Percentiles rank a stretch among this genome's conserved stretches.
phyloP scores from a whole-genome alignment of 371 early-diverging fungal species.

The Dinochytrium kinnereticum region DNA sequence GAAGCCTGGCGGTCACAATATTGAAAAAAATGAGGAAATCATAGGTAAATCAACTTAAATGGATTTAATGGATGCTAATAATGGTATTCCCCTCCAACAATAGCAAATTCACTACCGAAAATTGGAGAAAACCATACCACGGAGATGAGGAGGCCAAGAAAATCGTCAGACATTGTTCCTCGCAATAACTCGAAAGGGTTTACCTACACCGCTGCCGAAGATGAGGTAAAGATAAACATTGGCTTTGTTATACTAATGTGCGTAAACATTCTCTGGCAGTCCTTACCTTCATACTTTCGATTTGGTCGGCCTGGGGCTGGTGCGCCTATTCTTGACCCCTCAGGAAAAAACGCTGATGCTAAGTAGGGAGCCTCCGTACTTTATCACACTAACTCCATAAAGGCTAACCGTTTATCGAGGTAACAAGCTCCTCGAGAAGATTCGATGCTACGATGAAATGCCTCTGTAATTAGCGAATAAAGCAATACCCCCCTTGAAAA shows the following conservation, averaged over 20 bases:
- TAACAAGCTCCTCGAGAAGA: conserved; percentile 4
- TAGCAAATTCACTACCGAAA: not conserved
- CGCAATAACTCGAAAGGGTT: not conserved
- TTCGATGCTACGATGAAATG: conserved; percentile 9
- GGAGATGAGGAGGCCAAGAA: not conserved
- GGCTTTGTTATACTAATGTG: too few species aligned
- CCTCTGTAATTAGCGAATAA: not conserved
- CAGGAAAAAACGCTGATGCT: not conserved
- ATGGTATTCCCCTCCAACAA: not conserved
- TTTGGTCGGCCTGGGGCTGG: conserved; percentile 10
- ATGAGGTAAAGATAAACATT: conserved; percentile 1
- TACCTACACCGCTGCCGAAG: not conserved
- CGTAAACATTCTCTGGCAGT: not conserved
- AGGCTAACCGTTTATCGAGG: not conserved
- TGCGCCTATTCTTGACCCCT: not conserved
- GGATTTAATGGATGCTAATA: not conserved
- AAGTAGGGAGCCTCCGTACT: not conserved
- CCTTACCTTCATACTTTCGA: conserved; percentile 3
- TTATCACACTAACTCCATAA: not conserved
- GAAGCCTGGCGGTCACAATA: too few species aligned
- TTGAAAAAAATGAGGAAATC: too few species aligned
- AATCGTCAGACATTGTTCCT: not conserved
- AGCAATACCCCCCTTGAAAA: too few species aligned
- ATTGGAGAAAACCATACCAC: not conserved
- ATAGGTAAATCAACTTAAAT: too few species aligned